These are phyloP conservation scores for Lathyrus aphaca DNA, from an alignment of 306 rosid species.

Conservation along the genomic window DNA sequence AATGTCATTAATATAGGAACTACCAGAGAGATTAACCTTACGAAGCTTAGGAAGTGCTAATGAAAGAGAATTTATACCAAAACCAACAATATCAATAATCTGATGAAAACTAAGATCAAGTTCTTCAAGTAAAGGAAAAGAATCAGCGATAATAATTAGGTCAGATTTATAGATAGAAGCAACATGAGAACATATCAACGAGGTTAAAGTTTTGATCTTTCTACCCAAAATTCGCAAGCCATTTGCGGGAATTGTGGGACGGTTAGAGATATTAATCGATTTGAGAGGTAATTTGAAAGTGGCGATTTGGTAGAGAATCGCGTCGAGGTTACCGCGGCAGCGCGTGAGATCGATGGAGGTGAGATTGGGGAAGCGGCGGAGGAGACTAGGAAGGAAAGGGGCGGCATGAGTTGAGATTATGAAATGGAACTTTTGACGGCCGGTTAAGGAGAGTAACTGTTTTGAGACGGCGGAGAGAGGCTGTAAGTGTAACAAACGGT, in stretches of 20 bases:
- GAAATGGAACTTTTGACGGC: slow-evolving; percentile 44
- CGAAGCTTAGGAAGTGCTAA: background rate
- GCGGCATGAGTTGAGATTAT: slow-evolving; percentile 29
- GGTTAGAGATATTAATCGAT: slow-evolving; percentile 41
- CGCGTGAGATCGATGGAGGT: slow-evolving; percentile 38
- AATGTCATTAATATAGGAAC: background rate
- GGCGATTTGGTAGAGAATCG: slow-evolving; percentile 48
- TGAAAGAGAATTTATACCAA: slow-evolving; percentile 32
- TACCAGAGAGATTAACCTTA: background rate
- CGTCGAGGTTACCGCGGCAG: slow-evolving; percentile 44
- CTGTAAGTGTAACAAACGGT: background rate
- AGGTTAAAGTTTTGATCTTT: slow-evolving; percentile 40
- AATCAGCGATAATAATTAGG: slow-evolving; percentile 41
- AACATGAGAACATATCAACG: slow-evolving; percentile 48
- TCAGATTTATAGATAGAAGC: slow-evolving; percentile 30
- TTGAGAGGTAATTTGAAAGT: slow-evolving; percentile 40
- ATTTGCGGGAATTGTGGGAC: slow-evolving; percentile 29
- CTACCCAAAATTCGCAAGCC: slow-evolving; percentile 44
- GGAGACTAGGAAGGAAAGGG: slow-evolving; percentile 26
- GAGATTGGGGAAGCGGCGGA: slow-evolving; percentile 45
- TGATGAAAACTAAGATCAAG: slow-evolving; percentile 42
- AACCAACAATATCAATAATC: slow-evolving; percentile 25
- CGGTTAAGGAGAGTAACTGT: slow-evolving; percentile 57
- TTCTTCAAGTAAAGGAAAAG: slow-evolving; percentile 58
- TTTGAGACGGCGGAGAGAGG: slow-evolving; percentile 57